Evolutionary conservation across 2,329 filamentous ascomycete species (phyloP), one percentile per base, ranked within the genome.

Genomic region (Thelonectria olida): DNA sequence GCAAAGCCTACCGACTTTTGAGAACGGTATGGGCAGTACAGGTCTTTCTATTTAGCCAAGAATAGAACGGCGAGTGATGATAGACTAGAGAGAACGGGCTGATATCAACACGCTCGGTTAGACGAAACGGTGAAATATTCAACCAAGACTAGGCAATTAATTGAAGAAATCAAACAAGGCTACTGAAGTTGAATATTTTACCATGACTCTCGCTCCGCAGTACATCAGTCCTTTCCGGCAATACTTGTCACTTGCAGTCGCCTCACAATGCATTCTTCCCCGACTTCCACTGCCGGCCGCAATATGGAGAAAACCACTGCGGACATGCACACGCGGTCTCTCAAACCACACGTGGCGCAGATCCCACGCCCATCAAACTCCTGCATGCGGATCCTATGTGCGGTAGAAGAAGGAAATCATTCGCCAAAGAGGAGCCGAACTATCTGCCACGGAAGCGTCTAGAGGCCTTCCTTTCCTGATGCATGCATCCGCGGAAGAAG

Each of bases 311-410:
- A 19, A 17, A 39, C 15, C 12, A 19, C 10, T 17, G 5, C 12
- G 5, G n/a, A 5, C 39, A 45, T 47, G 23, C 12, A 38, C 41
- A 38, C 45, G 23, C 44, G 54, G 17, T 31, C 41, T 39, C 39
- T 25, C 23, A n/a, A 47, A 34, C 9, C 25, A 19, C 45, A 45
- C 47, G 57, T 54, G 57, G 51, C 51, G 57, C 41, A 25, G 51
- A 27, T 58, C 42, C 50, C 53, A 61, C 41, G 53, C 12, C 34
- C 39, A 50, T 25, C 15, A 36, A 15, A 36, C 6, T 9, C 28
- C 38, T 59, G 15, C 56, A 23, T 17, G 49, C n/a, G 3, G 34
- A 31, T 22, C 31, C 6, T 27, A 41, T 42, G 42, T 49, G 41
- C 23, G 36, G 20, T 36, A 28, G 28, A 25, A 44, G 28, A 42